Evolutionary conservation across 768 basidiomycete species (phyloP).

Genomic region (Tylopilus intermedius): DNA sequence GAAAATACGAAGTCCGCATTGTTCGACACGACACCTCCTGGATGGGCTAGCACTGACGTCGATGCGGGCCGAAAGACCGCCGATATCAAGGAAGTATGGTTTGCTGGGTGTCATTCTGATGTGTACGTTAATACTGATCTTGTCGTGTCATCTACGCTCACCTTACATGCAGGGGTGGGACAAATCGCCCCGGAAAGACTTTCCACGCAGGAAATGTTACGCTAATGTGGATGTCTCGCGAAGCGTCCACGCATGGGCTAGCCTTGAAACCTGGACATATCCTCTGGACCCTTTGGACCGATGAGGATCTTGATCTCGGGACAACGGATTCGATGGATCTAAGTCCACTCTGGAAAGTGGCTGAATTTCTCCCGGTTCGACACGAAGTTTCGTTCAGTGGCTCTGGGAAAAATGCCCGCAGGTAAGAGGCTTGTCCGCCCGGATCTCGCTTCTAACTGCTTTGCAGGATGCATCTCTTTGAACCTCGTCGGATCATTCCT

Average conservation of each 20-base stretch:
- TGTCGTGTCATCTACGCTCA: neutral
- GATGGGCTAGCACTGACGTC: neutral
- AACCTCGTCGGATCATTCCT: constrained; percentile 6
- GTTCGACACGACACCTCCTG: neutral
- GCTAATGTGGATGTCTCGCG: constrained; percentile 6
- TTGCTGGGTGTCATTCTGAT: constrained; percentile 5
- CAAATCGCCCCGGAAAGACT: neutral
- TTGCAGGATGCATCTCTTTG: constrained; percentile 2
- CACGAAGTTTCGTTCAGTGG: constrained; percentile 7
- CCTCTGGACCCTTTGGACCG: constrained; percentile 8
- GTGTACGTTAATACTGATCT: neutral
- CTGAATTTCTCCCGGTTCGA: constrained; percentile 4
- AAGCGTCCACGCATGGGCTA: neutral
- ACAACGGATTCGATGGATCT: constrained; percentile 2
- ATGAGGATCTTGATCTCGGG: constrained; percentile 3
- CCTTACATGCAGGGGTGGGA: constrained; percentile 1
- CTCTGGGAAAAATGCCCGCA: constrained; percentile 3
- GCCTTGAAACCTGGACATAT: constrained; percentile 3
- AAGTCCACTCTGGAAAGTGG: neutral
- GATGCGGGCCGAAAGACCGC: neutral
- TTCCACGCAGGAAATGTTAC: constrained; percentile 7
- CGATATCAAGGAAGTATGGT: constrained; percentile 8
- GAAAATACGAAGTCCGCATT: neutral
- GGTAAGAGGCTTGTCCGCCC: neutral
- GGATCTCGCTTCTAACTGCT: neutral